A percentile compares a stretch with the other conserved stretches of the same genome.
These are phyloP conservation scores for Verticillium alfalfae DNA, from an alignment of 2,329 filamentous ascomycete genomes.

Conservation along the genomic window DNA sequence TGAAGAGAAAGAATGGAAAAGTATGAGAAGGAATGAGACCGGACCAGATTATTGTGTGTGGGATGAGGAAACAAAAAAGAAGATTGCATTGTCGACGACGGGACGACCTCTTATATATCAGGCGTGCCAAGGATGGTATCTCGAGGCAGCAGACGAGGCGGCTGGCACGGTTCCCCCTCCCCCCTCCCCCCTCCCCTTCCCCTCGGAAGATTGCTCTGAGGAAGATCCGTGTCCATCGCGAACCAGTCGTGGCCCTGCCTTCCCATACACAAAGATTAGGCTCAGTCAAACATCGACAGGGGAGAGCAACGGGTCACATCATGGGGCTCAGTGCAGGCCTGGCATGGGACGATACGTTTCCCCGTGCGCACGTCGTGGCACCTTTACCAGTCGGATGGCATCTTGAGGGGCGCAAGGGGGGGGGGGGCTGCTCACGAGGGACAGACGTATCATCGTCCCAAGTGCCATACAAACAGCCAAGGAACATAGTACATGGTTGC, in stretches of 20 bases:
- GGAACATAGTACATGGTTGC: neutral
- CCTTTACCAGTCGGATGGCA: neutral
- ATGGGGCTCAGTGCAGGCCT: neutral
- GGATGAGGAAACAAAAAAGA: conserved; percentile 21
- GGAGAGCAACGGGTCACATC: neutral
- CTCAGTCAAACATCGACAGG: neutral
- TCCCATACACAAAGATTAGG: neutral
- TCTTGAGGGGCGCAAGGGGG: neutral
- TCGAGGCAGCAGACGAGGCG: neutral
- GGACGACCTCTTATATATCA: conserved; percentile 31
- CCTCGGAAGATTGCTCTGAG: neutral
- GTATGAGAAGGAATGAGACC: conserved; percentile 28
- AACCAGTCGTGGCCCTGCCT: neutral
- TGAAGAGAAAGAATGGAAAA: conserved; percentile 39
- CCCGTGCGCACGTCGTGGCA: neutral
- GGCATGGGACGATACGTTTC: neutral
- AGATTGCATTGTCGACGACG: conserved; percentile 14
- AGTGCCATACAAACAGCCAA: neutral
- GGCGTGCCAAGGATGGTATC: conserved; percentile 4
- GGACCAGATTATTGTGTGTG: conserved; percentile 23
- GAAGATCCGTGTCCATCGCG: neutral
- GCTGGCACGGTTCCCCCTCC: neutral
- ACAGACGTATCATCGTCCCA: neutral
- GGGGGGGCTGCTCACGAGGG: neutral
- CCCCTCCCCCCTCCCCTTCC: neutral